A percentile compares a stretch with the other conserved stretches of the same genome.
Evolutionary conservation across 2,329 filamentous ascomycete species (phyloP).

Genomic region (Paecilomyces niveus): DNA sequence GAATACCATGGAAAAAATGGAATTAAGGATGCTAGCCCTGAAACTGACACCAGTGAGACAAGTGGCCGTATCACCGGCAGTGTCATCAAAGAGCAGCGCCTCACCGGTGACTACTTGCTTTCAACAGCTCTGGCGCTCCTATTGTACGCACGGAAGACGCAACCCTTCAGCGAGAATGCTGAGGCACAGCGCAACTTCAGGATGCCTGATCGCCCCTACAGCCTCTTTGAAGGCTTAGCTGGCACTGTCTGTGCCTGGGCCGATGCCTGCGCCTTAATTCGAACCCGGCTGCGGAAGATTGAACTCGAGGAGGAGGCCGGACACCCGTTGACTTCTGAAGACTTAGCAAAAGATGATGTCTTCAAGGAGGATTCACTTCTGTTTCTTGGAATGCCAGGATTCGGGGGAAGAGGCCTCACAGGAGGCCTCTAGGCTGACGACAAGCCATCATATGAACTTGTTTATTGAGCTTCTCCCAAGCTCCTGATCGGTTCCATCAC

Average conservation of each 20-base stretch:
- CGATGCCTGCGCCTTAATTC: constrained; percentile 29
- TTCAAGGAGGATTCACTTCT: constrained; percentile 15
- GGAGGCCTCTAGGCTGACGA: constrained; percentile 11
- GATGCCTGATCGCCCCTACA: constrained; percentile 34
- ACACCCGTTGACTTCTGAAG: neutral
- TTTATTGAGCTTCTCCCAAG: too few relatives aligned
- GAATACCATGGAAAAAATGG: constrained; percentile 21
- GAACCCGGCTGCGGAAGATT: constrained; percentile 27
- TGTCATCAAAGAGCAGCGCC: constrained; percentile 5
- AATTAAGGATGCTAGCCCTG: constrained; percentile 13
- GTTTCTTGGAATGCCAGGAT: constrained; percentile 21
- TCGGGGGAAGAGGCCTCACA: constrained; percentile 21
- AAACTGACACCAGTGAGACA: neutral
- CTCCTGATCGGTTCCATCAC: too few relatives aligned
- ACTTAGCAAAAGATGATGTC: constrained; percentile 10
- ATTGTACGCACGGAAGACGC: constrained; percentile 30
- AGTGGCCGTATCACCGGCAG: neutral
- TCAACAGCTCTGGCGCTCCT: constrained; percentile 31
- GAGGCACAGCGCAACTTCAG: constrained; percentile 23
- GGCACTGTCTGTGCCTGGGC: constrained; percentile 36
- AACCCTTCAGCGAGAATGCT: constrained; percentile 21
- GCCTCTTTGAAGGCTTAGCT: constrained; percentile 32
- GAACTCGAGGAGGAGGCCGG: constrained; percentile 12
- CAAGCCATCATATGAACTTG: neutral
- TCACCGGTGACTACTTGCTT: constrained; percentile 30